phyloP scores from a whole-genome alignment of 2,329 filamentous ascomycete genomes.

The Blastomyces percursus region DNA sequence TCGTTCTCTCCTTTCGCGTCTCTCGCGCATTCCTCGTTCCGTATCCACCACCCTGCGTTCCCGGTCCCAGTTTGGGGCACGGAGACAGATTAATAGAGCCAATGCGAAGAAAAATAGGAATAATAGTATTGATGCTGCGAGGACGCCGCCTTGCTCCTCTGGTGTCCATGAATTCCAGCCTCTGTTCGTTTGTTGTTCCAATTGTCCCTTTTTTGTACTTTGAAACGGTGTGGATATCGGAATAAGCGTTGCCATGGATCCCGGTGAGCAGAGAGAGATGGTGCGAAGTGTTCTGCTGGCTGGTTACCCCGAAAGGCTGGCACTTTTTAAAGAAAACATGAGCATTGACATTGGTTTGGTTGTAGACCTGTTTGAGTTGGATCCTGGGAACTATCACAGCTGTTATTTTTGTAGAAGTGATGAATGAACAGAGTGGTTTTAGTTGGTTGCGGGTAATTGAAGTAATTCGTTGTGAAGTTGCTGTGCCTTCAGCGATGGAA shows the following conservation, averaged over 20 bases:
- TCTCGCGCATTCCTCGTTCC: background rate
- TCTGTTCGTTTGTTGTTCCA: background rate
- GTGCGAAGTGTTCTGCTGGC: background rate
- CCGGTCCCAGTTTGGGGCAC: background rate
- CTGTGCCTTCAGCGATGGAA: background rate
- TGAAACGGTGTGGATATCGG: background rate
- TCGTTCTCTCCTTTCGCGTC: background rate
- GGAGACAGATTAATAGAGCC: conserved; percentile 9
- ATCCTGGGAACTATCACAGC: background rate
- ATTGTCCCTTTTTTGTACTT: background rate
- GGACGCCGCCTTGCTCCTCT: conserved; percentile 20
- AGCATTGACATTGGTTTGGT: background rate
- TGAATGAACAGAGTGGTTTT: background rate
- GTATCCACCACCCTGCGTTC: background rate
- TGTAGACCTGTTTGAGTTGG: background rate
- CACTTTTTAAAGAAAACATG: background rate
- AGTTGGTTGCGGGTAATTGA: background rate
- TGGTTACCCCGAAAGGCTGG: background rate
- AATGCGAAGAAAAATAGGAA: conserved; percentile 17
- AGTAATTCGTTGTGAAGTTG: background rate
- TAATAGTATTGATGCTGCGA: conserved; percentile 19
- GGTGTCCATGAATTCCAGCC: conserved; percentile 21
- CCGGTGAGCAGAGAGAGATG: background rate
- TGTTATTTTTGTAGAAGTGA: background rate
- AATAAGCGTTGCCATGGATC: conserved; percentile 1